These are phyloP conservation scores for Clonostachys byssicola DNA, from an alignment of 2,329 filamentous ascomycete species.

Conservation along the genomic window DNA sequence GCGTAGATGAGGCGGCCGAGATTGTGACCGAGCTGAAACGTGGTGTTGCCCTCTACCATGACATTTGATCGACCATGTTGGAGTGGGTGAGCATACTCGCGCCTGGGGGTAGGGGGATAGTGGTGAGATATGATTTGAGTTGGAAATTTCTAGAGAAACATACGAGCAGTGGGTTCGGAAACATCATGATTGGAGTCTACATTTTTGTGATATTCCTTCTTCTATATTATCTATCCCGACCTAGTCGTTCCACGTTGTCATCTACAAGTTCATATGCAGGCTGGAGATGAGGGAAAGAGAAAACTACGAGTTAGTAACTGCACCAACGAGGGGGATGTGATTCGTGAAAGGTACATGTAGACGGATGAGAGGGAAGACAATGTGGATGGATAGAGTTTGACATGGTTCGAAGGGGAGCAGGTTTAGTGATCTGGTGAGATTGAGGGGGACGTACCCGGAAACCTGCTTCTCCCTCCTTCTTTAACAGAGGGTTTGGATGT, in stretches of 20 bases:
- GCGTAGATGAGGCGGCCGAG: slow-evolving; percentile 67
- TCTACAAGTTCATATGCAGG: slow-evolving; percentile 67
- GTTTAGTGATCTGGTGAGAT: too few relatives aligned
- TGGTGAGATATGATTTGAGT: too few relatives aligned
- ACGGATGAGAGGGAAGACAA: slow-evolving; percentile 4
- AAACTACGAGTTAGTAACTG: too few relatives aligned
- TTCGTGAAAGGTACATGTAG: slow-evolving; percentile 59
- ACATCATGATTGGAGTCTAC: too few relatives aligned
- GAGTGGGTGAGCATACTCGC: too few relatives aligned
- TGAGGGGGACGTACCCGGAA: too few relatives aligned
- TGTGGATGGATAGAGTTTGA: slow-evolving; percentile 42
- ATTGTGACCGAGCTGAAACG: slow-evolving; percentile 77
- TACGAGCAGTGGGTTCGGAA: too few relatives aligned
- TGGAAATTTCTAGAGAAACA: too few relatives aligned
- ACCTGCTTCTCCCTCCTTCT: slow-evolving; percentile 1
- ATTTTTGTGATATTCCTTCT: background rate
- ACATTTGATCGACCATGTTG: slow-evolving; percentile 23
- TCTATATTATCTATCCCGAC: slow-evolving; percentile 52
- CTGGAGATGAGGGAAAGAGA: too few relatives aligned
- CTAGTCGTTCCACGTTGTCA: slow-evolving; percentile 75
- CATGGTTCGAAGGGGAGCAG: too few relatives aligned
- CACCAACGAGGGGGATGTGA: too few relatives aligned
- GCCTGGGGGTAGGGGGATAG: too few relatives aligned
- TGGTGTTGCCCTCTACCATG: slow-evolving; percentile 64
- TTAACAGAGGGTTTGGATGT: slow-evolving; percentile 67